Conservation (phyloP, 495 filamentous ascomycete species). For the Sporormia fimetaria region DNA sequence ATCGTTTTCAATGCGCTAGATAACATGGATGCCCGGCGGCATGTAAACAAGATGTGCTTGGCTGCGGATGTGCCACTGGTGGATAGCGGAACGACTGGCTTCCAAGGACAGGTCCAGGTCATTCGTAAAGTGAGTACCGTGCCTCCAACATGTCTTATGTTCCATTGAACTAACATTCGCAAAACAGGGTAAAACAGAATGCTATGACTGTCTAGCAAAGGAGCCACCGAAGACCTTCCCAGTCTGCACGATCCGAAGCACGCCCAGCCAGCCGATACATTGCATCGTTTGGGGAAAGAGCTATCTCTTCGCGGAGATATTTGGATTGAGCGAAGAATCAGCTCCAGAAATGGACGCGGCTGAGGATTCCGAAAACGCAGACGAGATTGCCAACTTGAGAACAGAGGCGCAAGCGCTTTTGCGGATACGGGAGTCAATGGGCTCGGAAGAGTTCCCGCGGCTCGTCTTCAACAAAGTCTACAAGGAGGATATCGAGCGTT, state of each 20-base stretch:
- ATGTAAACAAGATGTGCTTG: constrained; percentile 97
- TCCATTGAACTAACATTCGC: constrained; percentile 8
- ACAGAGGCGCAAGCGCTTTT: constrained; percentile 74
- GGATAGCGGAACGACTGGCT: constrained; percentile 94
- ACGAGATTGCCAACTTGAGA: constrained; percentile 77
- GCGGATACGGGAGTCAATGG: constrained; percentile 71
- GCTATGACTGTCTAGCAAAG: constrained; percentile 89
- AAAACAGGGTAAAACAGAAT: constrained; percentile 69
- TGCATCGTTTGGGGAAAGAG: constrained; percentile 99
- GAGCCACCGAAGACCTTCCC: constrained; percentile 82
- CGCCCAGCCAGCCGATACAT: constrained; percentile 88
- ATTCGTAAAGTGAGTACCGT: constrained; percentile 59
- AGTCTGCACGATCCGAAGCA: constrained; percentile 93
- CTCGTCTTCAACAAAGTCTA: constrained; percentile 92
- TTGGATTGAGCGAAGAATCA: constrained; percentile 82
- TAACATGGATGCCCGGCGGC: constrained; percentile 84
- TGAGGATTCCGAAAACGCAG: constrained; percentile 70
- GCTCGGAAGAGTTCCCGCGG: constrained; percentile 62
- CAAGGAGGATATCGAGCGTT: constrained; percentile 66
- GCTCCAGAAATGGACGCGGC: constrained; percentile 62
- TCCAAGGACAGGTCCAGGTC: constrained; percentile 94
- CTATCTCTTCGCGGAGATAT: constrained; percentile 88
- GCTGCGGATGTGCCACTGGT: constrained; percentile 83
- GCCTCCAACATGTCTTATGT: neutral
- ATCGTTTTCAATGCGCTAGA: constrained; percentile 96